Evolutionary conservation across 148 eudicot species (phyloP), one percentile per base, ranked within the genome.

Genomic region (Heliamphora exappendiculata): DNA sequence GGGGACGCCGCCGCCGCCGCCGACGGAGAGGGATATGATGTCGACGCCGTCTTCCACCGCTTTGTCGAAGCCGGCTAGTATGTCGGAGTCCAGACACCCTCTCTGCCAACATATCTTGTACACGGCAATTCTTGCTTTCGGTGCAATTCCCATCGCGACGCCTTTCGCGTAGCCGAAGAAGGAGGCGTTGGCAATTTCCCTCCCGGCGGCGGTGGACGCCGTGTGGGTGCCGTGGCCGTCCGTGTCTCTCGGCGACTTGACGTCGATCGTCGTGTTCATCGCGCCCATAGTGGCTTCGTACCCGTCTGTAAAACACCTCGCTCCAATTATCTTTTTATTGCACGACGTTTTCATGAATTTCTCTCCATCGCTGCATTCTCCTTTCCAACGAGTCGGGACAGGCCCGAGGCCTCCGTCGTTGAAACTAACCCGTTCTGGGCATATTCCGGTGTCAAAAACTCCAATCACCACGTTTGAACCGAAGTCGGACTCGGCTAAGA

Each of bases 171-270:
- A 82, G 22, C 88, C 87, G 22, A 88, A 84, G 34, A 89, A 78
- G 4, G 93, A 90, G 14, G 84, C 90, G 14, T 90, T 87, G 10
- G 41, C 37, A 0, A 84, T 87, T 2, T 53, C 58, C 12, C 85
- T 81, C 7, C 96, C 96, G 0, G 92, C 98, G 0, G 87, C 89
- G 2, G 89, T 91, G 4, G 96, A 89, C 1, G 93, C 88, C 0
- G 93, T 93, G 78, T 91, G 98, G 16, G 93, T 89, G 12, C 93
- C 98, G 17, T 93, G 98, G 9, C 93, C 96, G 0, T 79, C 62
- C 0, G 20, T 17, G 66, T 93, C 98, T 68, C 88, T 80, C 0
- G 93, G 37, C 0, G 91, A 86, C 57, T 50, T 79, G 8, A 81
- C 16, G 2, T 73, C 81, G 0, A 2, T 12, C 1, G 80, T 69